Evolutionary conservation across 2,329 filamentous ascomycete species (phyloP).

Genomic region (Curvularia sp.): DNA sequence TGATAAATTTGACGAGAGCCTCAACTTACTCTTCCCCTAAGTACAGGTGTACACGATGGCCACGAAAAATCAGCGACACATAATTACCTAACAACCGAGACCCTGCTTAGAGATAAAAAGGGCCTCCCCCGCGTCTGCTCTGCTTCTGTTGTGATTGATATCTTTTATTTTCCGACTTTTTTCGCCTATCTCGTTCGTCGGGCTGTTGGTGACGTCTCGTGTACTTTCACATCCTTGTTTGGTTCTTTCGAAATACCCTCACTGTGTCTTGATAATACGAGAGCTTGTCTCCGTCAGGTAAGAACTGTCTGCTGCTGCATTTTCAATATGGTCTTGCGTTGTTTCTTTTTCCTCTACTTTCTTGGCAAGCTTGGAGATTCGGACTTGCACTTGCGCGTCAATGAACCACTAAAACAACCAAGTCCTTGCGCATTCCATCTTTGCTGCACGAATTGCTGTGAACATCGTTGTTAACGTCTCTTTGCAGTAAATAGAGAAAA

Average conservation of each 20-base stretch:
- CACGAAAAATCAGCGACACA: constrained; percentile 30
- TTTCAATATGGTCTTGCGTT: not conserved
- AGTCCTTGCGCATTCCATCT: not conserved
- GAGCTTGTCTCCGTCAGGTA: constrained; percentile 1
- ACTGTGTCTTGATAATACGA: not conserved
- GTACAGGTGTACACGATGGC: constrained; percentile 42
- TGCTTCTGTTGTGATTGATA: constrained; percentile 6
- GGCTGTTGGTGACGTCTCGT: not conserved
- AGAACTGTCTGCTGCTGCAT: not conserved
- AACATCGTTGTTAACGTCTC: constrained; percentile 3
- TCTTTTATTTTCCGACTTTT: not conserved
- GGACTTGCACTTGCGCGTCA: constrained; percentile 4
- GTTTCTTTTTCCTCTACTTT: constrained; percentile 1
- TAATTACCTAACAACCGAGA: constrained; percentile 48
- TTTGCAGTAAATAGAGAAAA: constrained; percentile 32
- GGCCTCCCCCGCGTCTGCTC: constrained; percentile 26
- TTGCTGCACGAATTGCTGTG: not conserved
- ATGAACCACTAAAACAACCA: constrained; percentile 9
- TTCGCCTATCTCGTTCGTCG: not conserved
- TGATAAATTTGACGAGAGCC: constrained; percentile 32
- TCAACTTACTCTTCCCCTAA: constrained; percentile 41
- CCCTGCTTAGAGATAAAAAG: constrained; percentile 38
- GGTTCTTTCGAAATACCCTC: not conserved
- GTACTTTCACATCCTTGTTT: not conserved
- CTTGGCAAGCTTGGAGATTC: not conserved